A percentile compares a stretch with the other conserved stretches of the same genome.
These are phyloP conservation scores for Acacia melanoxylon DNA, from an alignment of 306 rosid species.

Conservation along the genomic window DNA sequence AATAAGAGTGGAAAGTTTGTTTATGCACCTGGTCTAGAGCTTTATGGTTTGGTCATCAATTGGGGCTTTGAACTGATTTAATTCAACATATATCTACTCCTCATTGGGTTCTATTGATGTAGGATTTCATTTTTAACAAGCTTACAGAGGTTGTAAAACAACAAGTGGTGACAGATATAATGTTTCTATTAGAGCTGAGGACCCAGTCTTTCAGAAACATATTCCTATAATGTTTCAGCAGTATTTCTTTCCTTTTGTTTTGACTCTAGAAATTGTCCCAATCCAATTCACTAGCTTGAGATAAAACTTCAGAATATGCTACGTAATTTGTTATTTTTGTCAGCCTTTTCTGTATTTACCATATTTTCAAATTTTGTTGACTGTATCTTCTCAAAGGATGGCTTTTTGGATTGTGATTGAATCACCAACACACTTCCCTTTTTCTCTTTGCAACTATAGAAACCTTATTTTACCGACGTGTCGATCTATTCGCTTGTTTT, in stretches of 20 bases:
- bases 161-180: no score
- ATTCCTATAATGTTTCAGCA: background rate
- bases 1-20: no score
- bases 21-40: no score
- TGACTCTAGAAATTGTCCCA: background rate
- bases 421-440: background rate
- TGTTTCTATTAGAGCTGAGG: no score
- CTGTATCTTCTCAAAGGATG: background rate
- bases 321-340: background rate
- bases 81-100: no score
- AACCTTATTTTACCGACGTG: background rate
- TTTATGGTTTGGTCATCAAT: no score
- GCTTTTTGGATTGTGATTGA: background rate
- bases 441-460: background rate
- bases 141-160: no score
- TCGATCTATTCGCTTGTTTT: no score
- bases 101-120: no score
- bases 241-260: background rate
- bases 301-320: background rate
- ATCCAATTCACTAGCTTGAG: background rate
- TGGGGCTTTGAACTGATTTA: no score
- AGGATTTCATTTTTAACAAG: no score
- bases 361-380: background rate
- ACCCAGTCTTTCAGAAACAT: no score
- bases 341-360: background rate